phyloP scores from a whole-genome alignment of 345 rosid genomes.

The Dipteronia sinensis region DNA sequence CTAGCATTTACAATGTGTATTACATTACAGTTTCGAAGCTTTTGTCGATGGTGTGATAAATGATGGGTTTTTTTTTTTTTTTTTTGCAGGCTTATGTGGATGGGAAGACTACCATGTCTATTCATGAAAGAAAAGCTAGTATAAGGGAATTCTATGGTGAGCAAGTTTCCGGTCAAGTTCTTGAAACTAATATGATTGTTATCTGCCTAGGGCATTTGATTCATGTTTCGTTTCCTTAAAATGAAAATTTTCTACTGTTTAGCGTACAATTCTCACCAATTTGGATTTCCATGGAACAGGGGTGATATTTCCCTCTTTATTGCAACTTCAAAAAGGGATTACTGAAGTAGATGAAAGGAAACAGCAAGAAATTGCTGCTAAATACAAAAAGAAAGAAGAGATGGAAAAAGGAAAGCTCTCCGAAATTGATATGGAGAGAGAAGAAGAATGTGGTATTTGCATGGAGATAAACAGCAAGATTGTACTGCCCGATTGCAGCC shows the following conservation, averaged over 20 bases:
- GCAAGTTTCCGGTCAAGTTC: slow-evolving; percentile 7
- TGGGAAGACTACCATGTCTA: slow-evolving; percentile 88
- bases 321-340: slow-evolving; percentile 83
- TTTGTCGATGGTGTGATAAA: slow-evolving; percentile 14
- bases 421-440: slow-evolving; percentile 78
- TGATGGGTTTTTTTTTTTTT: slow-evolving; percentile 4
- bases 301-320: slow-evolving; percentile 80
- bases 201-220: not conserved
- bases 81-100: slow-evolving; percentile 70
- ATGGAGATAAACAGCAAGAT: slow-evolving; percentile 72
- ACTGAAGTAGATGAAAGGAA: slow-evolving; percentile 76
- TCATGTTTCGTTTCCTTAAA: not conserved
- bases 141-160: slow-evolving; percentile 88
- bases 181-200: not conserved
- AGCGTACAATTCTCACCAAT: not conserved
- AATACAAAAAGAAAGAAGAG: slow-evolving; percentile 51
- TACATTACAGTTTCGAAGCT: not conserved
- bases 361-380: slow-evolving; percentile 61
- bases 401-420: slow-evolving; percentile 68
- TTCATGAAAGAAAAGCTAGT: slow-evolving; percentile 85
- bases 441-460: slow-evolving; percentile 95
- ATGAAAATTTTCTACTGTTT: not conserved
- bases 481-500: slow-evolving; percentile 80
- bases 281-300: slow-evolving; percentile 43
- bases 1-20: not conserved